These are phyloP conservation scores for Moricandia arvensis DNA, from an alignment of 345 rosid genomes.

Conservation along the genomic window DNA sequence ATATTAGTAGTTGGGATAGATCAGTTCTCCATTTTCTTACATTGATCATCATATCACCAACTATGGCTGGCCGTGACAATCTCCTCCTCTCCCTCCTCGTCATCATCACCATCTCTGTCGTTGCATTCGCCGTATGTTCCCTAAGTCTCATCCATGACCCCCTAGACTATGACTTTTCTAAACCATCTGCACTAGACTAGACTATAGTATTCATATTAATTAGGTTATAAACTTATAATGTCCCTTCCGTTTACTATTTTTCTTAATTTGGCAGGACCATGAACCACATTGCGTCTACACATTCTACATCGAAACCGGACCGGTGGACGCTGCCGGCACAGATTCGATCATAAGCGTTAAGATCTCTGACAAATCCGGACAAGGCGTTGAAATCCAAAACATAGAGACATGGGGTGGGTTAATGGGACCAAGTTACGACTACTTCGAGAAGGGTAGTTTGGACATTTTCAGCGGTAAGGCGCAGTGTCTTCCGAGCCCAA, in stretches of 20 bases:
- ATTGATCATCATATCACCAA: not conserved
- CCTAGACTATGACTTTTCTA: not conserved
- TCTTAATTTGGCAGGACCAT: conserved; percentile 37
- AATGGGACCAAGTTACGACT: conserved; percentile 55
- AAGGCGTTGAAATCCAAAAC: conserved; percentile 42
- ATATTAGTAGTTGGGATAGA: conserved; percentile 16
- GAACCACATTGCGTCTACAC: conserved; percentile 70
- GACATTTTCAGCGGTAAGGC: conserved; percentile 83
- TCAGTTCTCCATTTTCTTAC: conserved; percentile 11
- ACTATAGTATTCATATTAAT: not conserved
- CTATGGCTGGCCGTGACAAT: conserved; percentile 28
- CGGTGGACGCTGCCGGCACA: conserved; percentile 68
- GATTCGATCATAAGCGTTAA: conserved; percentile 62
- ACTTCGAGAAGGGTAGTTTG: conserved; percentile 85
- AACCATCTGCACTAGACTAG: not conserved
- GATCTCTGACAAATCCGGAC: conserved; percentile 53
- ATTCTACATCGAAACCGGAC: conserved; percentile 67
- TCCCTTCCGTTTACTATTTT: not conserved
- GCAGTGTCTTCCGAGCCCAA: conserved; percentile 48
- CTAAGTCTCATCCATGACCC: not conserved
- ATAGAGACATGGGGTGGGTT: conserved; percentile 30
- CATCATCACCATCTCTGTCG: conserved; percentile 7
- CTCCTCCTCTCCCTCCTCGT: conserved; percentile 33
- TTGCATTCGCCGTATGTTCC: conserved; percentile 28
- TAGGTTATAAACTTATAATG: not conserved